A percentile compares a stretch with the other conserved stretches of the same genome.
Evolutionary conservation across 805 yeast species (phyloP).

Genomic region (Candida incommunis): DNA sequence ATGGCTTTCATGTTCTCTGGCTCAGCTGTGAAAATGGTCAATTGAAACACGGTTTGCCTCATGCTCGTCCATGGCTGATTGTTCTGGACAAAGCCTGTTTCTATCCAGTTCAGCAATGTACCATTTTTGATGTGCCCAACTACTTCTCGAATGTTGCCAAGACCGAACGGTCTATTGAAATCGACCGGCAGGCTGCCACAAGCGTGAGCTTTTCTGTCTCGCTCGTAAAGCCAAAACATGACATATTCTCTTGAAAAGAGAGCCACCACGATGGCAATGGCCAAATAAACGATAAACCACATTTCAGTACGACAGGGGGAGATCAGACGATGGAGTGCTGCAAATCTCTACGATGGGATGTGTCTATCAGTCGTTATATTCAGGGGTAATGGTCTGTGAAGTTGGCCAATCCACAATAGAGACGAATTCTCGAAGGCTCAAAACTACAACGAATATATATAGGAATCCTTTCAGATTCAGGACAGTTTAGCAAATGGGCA

Average conservation of each 20-base stretch:
- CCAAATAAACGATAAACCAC: background rate
- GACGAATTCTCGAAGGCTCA: too few relatives aligned
- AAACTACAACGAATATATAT: too few relatives aligned
- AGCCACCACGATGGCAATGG: background rate
- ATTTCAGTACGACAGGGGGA: too few relatives aligned
- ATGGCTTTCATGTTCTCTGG: constrained; percentile 21
- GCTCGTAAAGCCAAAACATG: background rate
- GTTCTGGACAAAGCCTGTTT: background rate
- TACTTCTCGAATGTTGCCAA: background rate
- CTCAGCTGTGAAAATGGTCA: constrained; percentile 8
- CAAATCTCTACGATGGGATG: too few relatives aligned
- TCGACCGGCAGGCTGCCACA: background rate
- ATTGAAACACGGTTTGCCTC: background rate
- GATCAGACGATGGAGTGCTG: too few relatives aligned
- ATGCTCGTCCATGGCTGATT: background rate
- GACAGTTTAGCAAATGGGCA: too few relatives aligned
- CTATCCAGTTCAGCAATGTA: background rate
- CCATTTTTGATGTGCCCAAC: background rate
- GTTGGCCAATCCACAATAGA: too few relatives aligned
- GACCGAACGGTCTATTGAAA: background rate
- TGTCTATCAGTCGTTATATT: too few relatives aligned
- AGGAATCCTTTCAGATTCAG: too few relatives aligned
- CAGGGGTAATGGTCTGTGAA: too few relatives aligned
- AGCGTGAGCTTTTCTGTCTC: background rate
- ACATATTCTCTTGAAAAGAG: background rate